These are phyloP conservation scores for Neurospora tetraspora DNA, from an alignment of 495 filamentous ascomycete species.

Conservation along the genomic window DNA sequence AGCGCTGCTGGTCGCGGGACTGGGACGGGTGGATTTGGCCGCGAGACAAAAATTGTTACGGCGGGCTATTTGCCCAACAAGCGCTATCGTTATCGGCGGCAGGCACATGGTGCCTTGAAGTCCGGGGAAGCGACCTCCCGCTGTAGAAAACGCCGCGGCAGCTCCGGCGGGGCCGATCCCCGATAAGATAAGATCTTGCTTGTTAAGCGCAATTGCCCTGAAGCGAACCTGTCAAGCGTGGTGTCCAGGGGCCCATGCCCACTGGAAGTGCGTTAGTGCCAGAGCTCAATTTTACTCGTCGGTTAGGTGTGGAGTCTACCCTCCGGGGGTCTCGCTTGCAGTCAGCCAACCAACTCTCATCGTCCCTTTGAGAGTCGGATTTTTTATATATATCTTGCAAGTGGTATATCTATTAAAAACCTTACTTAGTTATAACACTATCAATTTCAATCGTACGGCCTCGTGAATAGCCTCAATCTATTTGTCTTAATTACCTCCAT, in stretches of 20 bases:
- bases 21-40: not conserved
- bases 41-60: not conserved
- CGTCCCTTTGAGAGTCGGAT: too few species aligned
- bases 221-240: not conserved
- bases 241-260: not conserved
- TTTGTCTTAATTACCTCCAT: too few species aligned
- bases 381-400: too few species aligned
- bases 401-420: too few species aligned
- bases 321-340: too few species aligned
- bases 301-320: too few species aligned
- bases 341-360: too few species aligned
- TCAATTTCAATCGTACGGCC: too few species aligned
- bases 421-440: too few species aligned
- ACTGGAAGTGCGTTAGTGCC: not conserved
- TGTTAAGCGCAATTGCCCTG: not conserved
- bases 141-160: not conserved
- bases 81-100: constrained; percentile 2
- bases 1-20: not conserved
- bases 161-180: not conserved
- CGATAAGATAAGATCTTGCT: not conserved
- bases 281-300: not conserved
- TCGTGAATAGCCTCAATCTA: too few species aligned
- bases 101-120: not conserved
- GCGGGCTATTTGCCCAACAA: not conserved
- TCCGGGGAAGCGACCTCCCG: not conserved